A percentile compares a stretch with the other conserved stretches of the same genome.
These are phyloP conservation scores for Tilletiopsis washingtonensis DNA, from an alignment of 1,284 basidiomycete species.

Conservation along the genomic window DNA sequence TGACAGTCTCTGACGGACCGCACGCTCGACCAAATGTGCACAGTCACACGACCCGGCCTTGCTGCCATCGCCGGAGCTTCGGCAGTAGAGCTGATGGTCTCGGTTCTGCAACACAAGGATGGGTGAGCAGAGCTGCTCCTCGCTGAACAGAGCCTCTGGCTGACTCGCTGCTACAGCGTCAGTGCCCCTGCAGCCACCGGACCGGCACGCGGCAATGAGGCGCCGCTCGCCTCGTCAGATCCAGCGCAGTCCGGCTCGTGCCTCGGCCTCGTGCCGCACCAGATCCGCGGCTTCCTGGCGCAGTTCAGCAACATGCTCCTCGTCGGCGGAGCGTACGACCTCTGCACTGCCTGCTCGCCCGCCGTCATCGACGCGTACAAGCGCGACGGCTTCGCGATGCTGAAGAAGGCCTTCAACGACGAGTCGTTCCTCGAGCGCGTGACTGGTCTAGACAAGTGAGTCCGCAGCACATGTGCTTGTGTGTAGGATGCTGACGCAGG, in stretches of 20 bases:
- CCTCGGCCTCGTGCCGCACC: constrained; percentile 83
- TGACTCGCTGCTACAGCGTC: neutral
- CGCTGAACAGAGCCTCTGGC: no score
- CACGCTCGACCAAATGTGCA: constrained; percentile 98
- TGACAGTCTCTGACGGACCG: constrained; percentile 73
- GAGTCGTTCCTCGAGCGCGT: constrained; percentile 68
- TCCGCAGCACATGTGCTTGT: no score
- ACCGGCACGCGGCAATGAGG: neutral
- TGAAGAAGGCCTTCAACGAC: constrained; percentile 77
- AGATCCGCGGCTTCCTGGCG: constrained; percentile 78
- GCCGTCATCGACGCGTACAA: constrained; percentile 48
- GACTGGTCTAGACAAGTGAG: constrained; percentile 77
- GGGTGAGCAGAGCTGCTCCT: no score
- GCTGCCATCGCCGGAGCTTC: constrained; percentile 84
- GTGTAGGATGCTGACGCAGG: constrained; percentile 26
- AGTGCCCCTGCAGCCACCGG: neutral
- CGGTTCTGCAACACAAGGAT: constrained; percentile 67
- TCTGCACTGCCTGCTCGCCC: constrained; percentile 72
- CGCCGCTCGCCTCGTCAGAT: neutral
- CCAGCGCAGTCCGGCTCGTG: constrained; percentile 48
- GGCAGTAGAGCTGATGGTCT: constrained; percentile 84
- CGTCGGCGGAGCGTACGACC: constrained; percentile 73
- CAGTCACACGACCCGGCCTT: constrained; percentile 90
- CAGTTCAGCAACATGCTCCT: constrained; percentile 78
- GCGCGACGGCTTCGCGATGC: constrained; percentile 63